Percentiles rank a stretch among this genome's conserved stretches.
Evolutionary conservation across 73 alveolate species (phyloP).

Genomic region (Tetrahymena borealis): DNA sequence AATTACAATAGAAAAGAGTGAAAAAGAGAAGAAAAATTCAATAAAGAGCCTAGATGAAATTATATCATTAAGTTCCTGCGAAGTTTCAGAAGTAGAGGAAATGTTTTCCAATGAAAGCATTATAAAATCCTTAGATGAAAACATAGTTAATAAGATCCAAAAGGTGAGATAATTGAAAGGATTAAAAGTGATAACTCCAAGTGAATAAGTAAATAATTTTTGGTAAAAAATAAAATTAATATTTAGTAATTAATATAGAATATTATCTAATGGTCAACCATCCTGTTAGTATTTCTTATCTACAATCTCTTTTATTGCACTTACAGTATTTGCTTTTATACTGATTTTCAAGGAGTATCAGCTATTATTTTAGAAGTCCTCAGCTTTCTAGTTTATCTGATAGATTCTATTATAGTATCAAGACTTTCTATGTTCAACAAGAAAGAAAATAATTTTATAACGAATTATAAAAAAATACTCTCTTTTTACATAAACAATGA

Average conservation of each 20-base stretch:
- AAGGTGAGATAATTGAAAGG: no score
- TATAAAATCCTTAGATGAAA: no score
- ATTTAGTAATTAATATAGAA: background rate
- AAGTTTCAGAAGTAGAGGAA: no score
- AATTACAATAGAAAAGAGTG: no score
- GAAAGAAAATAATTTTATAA: background rate
- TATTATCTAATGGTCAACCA: background rate
- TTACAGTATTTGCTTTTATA: background rate
- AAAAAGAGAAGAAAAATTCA: no score
- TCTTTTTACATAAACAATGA: background rate
- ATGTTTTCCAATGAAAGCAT: no score
- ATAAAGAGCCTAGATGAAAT: no score
- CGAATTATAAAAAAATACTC: background rate
- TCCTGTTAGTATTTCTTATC: background rate
- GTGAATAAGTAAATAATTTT: constrained; percentile 27
- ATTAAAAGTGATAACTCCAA: no score
- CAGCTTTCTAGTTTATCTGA: background rate
- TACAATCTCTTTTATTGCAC: background rate
- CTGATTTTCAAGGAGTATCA: background rate
- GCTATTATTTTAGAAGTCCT: background rate
- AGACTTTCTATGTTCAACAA: background rate
- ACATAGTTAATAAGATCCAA: no score
- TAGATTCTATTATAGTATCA: background rate
- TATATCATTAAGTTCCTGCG: no score
- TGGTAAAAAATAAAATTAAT: background rate